A percentile compares a stretch with the other conserved stretches of the same genome.
phyloP scores from a whole-genome alignment of 345 rosid species.

The Salix suchowensis region DNA sequence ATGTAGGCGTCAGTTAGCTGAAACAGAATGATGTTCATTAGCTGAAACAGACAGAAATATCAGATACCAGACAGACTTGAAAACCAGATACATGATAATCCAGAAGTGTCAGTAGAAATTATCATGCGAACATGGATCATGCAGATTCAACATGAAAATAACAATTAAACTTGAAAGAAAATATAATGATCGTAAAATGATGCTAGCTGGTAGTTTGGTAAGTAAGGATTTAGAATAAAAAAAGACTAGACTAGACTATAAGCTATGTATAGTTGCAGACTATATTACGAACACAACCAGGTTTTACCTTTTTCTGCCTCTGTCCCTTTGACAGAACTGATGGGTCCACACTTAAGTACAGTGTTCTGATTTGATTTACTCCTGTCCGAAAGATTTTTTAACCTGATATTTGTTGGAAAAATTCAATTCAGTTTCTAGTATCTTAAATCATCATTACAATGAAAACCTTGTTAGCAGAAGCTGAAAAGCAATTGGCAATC shows the following conservation, averaged over 20 bases:
- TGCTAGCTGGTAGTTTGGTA: neutral
- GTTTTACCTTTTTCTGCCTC: conserved; percentile 11
- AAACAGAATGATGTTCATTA: neutral
- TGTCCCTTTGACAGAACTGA: neutral
- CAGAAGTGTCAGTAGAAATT: neutral
- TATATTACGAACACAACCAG: neutral
- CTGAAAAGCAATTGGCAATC: neutral
- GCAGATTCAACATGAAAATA: neutral
- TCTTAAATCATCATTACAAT: neutral
- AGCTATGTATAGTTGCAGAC: neutral
- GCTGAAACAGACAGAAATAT: neutral
- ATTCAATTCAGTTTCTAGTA: conserved; percentile 2
- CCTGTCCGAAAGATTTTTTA: neutral
- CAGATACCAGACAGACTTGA: too few species aligned
- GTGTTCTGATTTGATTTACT: neutral
- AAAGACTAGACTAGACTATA: neutral
- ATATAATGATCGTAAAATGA: neutral
- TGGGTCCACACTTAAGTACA: neutral
- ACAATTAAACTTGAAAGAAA: neutral
- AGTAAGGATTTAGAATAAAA: neutral
- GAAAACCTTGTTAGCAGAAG: neutral
- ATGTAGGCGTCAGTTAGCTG: neutral
- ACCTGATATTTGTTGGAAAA: conserved; percentile 9
- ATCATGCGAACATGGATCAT: neutral
- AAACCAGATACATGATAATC: neutral